Evolutionary conservation across 768 basidiomycete species (phyloP).

Genomic region (Tylopilus intermedius): DNA sequence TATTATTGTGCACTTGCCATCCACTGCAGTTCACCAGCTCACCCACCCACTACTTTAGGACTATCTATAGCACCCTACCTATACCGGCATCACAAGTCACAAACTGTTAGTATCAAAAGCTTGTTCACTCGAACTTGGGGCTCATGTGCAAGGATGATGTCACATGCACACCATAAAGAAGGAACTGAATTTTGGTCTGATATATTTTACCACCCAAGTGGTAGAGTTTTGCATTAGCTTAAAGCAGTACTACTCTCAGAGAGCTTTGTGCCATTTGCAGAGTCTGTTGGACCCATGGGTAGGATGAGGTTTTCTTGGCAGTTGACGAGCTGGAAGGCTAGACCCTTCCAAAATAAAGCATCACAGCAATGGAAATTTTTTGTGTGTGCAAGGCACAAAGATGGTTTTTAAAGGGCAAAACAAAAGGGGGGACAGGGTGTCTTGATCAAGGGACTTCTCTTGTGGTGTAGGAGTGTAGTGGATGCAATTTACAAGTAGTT

Average conservation of each 20-base stretch:
- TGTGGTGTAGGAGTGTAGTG: slow-evolving; percentile 13
- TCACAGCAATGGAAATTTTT: slow-evolving; percentile 6
- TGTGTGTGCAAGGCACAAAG: slow-evolving; percentile 19
- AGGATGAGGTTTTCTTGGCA: background rate
- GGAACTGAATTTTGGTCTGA: slow-evolving; percentile 7
- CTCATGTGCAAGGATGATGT: slow-evolving; percentile 10
- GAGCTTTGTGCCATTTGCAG: background rate
- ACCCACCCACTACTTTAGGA: no score
- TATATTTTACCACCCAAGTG: background rate
- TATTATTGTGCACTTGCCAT: no score
- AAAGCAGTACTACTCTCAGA: slow-evolving; percentile 12
- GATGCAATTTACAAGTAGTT: slow-evolving; percentile 21
- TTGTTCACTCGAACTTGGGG: slow-evolving; percentile 14
- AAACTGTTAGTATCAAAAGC: slow-evolving; percentile 17
- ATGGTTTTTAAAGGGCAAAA: background rate
- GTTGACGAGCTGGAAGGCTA: slow-evolving; percentile 1
- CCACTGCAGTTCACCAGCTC: no score
- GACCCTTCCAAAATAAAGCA: slow-evolving; percentile 6
- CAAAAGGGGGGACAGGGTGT: slow-evolving; percentile 6
- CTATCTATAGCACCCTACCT: no score
- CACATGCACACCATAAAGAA: slow-evolving; percentile 1
- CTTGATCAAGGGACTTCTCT: slow-evolving; percentile 13
- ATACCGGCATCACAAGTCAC: background rate
- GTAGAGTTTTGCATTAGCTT: background rate
- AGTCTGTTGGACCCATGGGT: no score